Evolutionary conservation across 345 rosid genomes (phyloP), one percentile per base, ranked within the genome.

Genomic region (Syzygium grande): DNA sequence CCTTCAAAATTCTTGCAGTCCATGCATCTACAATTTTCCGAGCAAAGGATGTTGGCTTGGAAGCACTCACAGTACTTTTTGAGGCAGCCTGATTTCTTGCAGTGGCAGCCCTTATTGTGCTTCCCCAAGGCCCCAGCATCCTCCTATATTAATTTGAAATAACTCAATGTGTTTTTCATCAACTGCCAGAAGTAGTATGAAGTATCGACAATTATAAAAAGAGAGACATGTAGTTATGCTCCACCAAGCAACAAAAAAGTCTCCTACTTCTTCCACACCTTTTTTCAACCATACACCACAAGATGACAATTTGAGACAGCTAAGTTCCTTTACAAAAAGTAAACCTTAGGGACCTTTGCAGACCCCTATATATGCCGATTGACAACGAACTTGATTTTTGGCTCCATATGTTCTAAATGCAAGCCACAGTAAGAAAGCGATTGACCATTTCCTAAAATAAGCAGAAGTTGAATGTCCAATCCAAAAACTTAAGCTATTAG

Each of bases 61-160:
- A 96, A 98, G 88, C 99, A 98, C 89, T 98, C 99, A 85, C 99
- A 98, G 90, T 98, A 98, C 95, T 98, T 98, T 89, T 96, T 98
- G 77, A 98, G 99, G 91, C 99, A 98, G 38, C 99, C 98, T 0
- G 99, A 98, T 91, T 96, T 98, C 94, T 98, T 98, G 91, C 99
- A 98, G 89, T 98, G 99, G 88, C 99, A 98, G 90, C 99, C 99
- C 91, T 98, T 98, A 93, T 97, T 98, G 92, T 98, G 99, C 92
- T 97, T 97, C 86, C 91, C 99, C 90, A 95, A 88, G 13, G 94
- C 97, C 88, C 98, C 97, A 23, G 91, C 90, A 85, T 96, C 99
- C 90, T 98, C 98, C 99, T 96, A 89, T 90, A 91, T 87, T 85
- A 17, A 88, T 85, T 86, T 84, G 59, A 63, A 88, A 27, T 59